A percentile compares a stretch with the other conserved stretches of the same genome.
phyloP scores from a whole-genome alignment of 1,284 basidiomycete species.

The Cutaneotrichosporon sp. region DNA sequence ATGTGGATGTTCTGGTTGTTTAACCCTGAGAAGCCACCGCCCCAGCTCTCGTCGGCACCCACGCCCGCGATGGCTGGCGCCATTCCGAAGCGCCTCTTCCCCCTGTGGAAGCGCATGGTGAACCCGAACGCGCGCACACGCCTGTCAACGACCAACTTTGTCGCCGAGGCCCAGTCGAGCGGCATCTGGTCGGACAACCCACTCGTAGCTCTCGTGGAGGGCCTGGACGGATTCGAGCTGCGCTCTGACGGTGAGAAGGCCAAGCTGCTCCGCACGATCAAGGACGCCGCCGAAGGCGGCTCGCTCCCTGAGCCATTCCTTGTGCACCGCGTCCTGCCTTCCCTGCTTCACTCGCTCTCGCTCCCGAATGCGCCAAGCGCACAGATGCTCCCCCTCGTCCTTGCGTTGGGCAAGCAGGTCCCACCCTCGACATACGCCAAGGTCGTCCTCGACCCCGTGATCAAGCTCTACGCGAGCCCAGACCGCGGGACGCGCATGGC shows the following conservation, averaged over 20 bases:
- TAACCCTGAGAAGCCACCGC: slow-evolving; percentile 73
- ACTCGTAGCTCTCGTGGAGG: slow-evolving; percentile 79
- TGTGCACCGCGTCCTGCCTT: slow-evolving; percentile 82
- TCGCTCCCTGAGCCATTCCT: slow-evolving; percentile 87
- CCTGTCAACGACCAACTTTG: slow-evolving; percentile 72
- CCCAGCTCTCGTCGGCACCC: slow-evolving; percentile 66
- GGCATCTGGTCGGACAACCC: slow-evolving; percentile 87
- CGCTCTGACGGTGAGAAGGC: slow-evolving; percentile 80
- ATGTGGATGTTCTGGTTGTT: slow-evolving; percentile 81
- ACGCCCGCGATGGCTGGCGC: slow-evolving; percentile 70
- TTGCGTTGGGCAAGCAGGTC: slow-evolving; percentile 74
- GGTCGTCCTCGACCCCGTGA: slow-evolving; percentile 71
- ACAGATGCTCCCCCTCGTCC: slow-evolving; percentile 75
- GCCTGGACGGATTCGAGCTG: slow-evolving; percentile 84
- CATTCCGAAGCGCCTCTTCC: slow-evolving; percentile 76
- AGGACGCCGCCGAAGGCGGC: slow-evolving; percentile 65
- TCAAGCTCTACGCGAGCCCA: slow-evolving; percentile 80
- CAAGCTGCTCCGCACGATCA: slow-evolving; percentile 73
- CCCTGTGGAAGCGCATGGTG: slow-evolving; percentile 80
- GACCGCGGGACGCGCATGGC: slow-evolving; percentile 95
- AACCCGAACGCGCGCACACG: slow-evolving; percentile 83
- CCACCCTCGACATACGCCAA: slow-evolving; percentile 71
- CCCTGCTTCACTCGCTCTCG: slow-evolving; percentile 79
- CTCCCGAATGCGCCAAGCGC: slow-evolving; percentile 79
- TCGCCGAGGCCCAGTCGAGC: slow-evolving; percentile 68